phyloP scores from a whole-genome alignment of 2,329 filamentous ascomycete genomes.

The Scedosporium apiospermum region DNA sequence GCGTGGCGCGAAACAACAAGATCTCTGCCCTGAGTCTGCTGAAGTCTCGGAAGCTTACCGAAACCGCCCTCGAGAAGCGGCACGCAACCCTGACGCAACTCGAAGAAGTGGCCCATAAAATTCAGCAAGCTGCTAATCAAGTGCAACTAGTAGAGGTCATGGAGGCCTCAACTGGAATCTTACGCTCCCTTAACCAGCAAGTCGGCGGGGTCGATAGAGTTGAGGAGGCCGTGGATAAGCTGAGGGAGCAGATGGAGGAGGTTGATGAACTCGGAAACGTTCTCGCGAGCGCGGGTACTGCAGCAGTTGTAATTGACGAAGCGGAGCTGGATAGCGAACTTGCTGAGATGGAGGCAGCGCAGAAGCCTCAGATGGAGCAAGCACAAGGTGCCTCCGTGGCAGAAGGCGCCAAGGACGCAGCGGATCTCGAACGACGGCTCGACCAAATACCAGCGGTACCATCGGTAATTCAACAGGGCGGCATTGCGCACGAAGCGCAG shows the following conservation, averaged over 20 bases:
- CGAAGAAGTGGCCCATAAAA: conserved; percentile 71
- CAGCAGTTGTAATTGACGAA: conserved; percentile 56
- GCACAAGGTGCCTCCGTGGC: conserved; percentile 30
- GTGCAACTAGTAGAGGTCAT: conserved; percentile 76
- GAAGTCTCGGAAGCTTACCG: conserved; percentile 72
- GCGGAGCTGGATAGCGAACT: conserved; percentile 81
- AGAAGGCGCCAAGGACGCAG: conserved; percentile 32
- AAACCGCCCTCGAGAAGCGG: conserved; percentile 62
- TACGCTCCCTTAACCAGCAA: conserved; percentile 64
- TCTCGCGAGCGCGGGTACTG: conserved; percentile 50
- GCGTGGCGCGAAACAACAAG: conserved; percentile 64
- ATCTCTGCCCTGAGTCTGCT: conserved; percentile 68
- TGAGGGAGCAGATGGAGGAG: conserved; percentile 71
- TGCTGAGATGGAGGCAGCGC: conserved; percentile 58
- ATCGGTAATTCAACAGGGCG: not conserved
- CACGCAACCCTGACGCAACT: conserved; percentile 69
- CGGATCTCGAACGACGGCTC: conserved; percentile 41
- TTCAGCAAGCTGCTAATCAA: conserved; percentile 79
- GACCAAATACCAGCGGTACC: conserved; percentile 15
- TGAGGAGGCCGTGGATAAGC: conserved; percentile 62
- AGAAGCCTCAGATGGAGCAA: conserved; percentile 41
- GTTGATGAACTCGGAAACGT: conserved; percentile 75
- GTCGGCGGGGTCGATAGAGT: conserved; percentile 70
- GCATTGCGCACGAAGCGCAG: not conserved
- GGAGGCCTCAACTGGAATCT: conserved; percentile 63